A percentile compares a stretch with the other conserved stretches of the same genome.
These are phyloP conservation scores for Rosa multiflora DNA, from an alignment of 306 rosid species.

Conservation along the genomic window DNA sequence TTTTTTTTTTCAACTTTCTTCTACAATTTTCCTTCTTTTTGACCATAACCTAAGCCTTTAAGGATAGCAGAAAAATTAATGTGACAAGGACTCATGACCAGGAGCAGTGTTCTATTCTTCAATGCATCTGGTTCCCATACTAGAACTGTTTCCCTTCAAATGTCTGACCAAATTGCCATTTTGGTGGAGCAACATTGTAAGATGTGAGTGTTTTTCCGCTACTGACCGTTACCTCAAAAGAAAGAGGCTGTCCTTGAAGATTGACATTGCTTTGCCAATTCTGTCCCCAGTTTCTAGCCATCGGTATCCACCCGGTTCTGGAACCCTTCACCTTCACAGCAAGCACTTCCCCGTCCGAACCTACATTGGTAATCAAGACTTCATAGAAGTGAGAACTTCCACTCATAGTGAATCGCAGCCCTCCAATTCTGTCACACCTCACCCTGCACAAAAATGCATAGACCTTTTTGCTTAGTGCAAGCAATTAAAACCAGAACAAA, in stretches of 20 bases:
- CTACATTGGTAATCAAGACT: slow-evolving; percentile 81
- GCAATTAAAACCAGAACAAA: slow-evolving; percentile 10
- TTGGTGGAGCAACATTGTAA: slow-evolving; percentile 75
- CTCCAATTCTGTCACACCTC: slow-evolving; percentile 76
- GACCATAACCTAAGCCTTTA: slow-evolving; percentile 23
- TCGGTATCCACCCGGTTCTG: slow-evolving; percentile 90
- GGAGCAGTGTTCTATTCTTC: slow-evolving; percentile 30
- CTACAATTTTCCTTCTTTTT: slow-evolving; percentile 18
- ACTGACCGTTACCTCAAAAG: slow-evolving; percentile 81
- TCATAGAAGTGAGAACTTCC: slow-evolving; percentile 76
- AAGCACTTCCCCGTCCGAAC: slow-evolving; percentile 78
- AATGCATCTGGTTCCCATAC: slow-evolving; percentile 24
- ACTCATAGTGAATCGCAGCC: slow-evolving; percentile 66
- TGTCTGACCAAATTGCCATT: slow-evolving; percentile 84
- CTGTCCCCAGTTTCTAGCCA: slow-evolving; percentile 96
- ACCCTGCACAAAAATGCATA: slow-evolving; percentile 56
- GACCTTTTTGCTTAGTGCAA: slow-evolving; percentile 12
- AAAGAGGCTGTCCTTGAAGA: slow-evolving; percentile 78
- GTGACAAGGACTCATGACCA: slow-evolving; percentile 23
- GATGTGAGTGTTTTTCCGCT: slow-evolving; percentile 74
- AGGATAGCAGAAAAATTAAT: slow-evolving; percentile 16
- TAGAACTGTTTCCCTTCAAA: slow-evolving; percentile 86
- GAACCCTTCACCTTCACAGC: slow-evolving; percentile 97
- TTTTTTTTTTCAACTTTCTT: slow-evolving; percentile 29
- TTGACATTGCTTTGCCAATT: slow-evolving; percentile 83